Base-by-base conservation (phyloP, 345 rosid species). In the Euphorbia lathyris region DNA sequence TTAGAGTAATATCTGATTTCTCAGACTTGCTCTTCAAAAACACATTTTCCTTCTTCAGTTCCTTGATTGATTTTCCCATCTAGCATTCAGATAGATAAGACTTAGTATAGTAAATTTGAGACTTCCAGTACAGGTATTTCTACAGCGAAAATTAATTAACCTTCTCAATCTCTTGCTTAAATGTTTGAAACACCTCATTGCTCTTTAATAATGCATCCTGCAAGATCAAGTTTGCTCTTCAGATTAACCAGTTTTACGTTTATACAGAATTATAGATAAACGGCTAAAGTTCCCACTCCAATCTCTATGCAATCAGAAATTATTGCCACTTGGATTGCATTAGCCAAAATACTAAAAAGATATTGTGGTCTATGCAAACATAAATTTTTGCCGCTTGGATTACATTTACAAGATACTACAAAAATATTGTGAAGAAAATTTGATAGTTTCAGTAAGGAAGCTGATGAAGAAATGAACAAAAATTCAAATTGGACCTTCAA, bases 141-240 rank as follows among this genome's bases (percentile, higher is more conserved):
- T 22, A 17, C 29, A 38, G 47, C 43, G 56, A 50, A 58, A 17
- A 5, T 16, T 59, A 19, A 68, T 29, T 17, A 71, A 94, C 97
- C 95, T 87, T 88, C 69, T 94, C 98, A 70, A 89, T 94, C 82
- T 94, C 97, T 82, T 86, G 88, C 86, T 87, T 91, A 79, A 91
- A 91, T 78, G 97, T 91, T 79, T 86, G 97, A 71, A 93, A 90
- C 65, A 93, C 98, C 72, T 90, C 94, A 11, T 93, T 93, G 85
- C 98, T 93, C 87, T 93, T 87, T 74, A 83, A 70, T 83, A 94
- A 78, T 7, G 96, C 97, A n/a, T 87, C 98, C 97, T 94, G 89
- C 81, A 85, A 75, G 79, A 76, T 36, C 60, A 63, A 3, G 36
- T 14, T 22, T 7, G 42, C 34, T 13, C 47, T 22, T 76, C 45